Evolutionary conservation across 371 early-diverging fungal genomes (phyloP).

Genomic region (Mortierella sp.): DNA sequence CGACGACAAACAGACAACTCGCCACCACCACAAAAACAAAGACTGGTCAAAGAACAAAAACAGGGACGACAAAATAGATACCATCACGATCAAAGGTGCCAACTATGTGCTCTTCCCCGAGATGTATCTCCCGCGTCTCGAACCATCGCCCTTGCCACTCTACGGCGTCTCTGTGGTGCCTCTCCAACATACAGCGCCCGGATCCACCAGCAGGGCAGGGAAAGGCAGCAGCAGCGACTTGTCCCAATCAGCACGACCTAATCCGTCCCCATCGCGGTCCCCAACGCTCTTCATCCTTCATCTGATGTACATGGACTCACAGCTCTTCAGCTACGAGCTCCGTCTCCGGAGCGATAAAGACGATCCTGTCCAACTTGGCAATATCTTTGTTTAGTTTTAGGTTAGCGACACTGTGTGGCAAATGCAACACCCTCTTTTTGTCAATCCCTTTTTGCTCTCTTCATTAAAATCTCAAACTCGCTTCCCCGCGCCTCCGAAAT

Average conservation of each 20-base stretch:
- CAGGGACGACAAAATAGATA: background rate
- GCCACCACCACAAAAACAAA: too few species aligned
- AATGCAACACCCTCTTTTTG: too few species aligned
- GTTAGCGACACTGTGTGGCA: too few species aligned
- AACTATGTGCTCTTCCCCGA: constrained; percentile 50
- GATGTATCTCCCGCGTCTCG: constrained; percentile 45
- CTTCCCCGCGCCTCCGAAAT: too few species aligned
- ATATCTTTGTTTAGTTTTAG: constrained; percentile 32
- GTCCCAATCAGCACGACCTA: background rate
- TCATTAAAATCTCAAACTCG: too few species aligned
- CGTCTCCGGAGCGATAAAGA: constrained; percentile 40
- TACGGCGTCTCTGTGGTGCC: constrained; percentile 37
- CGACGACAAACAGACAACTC: background rate
- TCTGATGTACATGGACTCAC: constrained; percentile 35
- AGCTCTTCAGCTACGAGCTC: constrained; percentile 48
- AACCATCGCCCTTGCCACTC: constrained; percentile 34
- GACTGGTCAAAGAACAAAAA: background rate
- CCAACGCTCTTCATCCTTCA: constrained; percentile 35
- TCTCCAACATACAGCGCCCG: constrained; percentile 8
- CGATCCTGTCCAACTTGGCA: constrained; percentile 32
- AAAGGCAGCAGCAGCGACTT: too few species aligned
- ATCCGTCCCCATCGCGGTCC: constrained; percentile 3
- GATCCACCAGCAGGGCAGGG: background rate
- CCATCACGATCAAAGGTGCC: constrained; percentile 8
- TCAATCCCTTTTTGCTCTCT: too few species aligned